Conservation (phyloP, 306 rosid genomes). For the Lathyrus aphaca region DNA sequence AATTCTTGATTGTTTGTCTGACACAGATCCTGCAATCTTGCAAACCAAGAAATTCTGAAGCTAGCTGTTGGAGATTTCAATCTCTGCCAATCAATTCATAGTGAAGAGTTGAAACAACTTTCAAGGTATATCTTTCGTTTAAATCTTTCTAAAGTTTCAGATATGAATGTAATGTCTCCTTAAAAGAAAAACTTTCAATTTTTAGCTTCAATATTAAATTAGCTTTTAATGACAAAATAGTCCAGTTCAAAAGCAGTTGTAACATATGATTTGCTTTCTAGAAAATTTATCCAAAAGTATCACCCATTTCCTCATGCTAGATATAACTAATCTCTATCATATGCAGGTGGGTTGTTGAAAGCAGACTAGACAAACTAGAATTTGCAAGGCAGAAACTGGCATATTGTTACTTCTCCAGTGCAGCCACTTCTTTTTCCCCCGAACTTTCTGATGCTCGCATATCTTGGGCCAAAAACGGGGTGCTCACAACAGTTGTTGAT, state of each 20-base stretch:
- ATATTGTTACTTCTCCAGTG: constrained; percentile 74
- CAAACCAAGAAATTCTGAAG: constrained; percentile 63
- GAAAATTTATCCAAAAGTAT: neutral
- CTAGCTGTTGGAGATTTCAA: constrained; percentile 87
- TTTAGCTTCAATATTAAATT: neutral
- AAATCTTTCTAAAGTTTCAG: constrained; percentile 6
- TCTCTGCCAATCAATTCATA: constrained; percentile 63
- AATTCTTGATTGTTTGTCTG: constrained; percentile 16
- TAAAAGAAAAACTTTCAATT: too few relatives aligned
- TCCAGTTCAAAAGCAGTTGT: neutral
- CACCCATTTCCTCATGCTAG: constrained; percentile 12
- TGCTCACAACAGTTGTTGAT: constrained; percentile 80
- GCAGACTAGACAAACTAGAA: constrained; percentile 67
- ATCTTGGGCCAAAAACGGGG: constrained; percentile 79
- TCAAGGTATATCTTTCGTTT: constrained; percentile 51
- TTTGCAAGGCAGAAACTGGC: constrained; percentile 83
- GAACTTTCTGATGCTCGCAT: constrained; percentile 79
- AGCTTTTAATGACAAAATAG: neutral
- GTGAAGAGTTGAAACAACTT: constrained; percentile 60
- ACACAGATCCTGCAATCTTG: constrained; percentile 64
- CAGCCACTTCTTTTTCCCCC: constrained; percentile 62
- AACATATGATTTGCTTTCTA: neutral
- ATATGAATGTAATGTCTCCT: neutral
- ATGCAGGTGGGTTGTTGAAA: constrained; percentile 74
- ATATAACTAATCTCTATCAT: constrained; percentile 15